Conservation (phyloP, 2,329 filamentous ascomycete genomes). For the Hymenoscyphus infarciens region DNA sequence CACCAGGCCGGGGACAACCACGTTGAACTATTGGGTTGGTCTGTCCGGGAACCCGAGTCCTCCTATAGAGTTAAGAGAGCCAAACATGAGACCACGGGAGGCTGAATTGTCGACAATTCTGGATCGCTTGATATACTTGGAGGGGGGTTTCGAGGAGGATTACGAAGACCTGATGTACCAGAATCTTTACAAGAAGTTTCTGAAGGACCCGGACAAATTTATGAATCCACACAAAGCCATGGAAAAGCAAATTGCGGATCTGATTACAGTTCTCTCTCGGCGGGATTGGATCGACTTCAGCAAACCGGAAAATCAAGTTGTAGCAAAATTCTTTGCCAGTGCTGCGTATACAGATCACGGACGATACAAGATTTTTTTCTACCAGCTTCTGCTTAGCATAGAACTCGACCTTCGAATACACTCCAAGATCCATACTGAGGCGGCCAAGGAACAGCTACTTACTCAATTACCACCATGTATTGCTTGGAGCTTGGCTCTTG, state of each 20-base stretch:
- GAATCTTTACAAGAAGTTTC: constrained; percentile 63
- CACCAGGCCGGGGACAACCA: constrained; percentile 63
- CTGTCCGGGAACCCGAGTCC: constrained; percentile 55
- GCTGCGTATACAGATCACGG: constrained; percentile 50
- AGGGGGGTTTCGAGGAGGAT: constrained; percentile 53
- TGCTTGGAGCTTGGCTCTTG: constrained; percentile 70
- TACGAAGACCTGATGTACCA: constrained; percentile 56
- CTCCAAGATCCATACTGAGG: constrained; percentile 56
- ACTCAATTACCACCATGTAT: constrained; percentile 65
- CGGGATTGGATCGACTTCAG: constrained; percentile 73
- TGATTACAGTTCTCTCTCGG: constrained; percentile 66
- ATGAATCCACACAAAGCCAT: constrained; percentile 59
- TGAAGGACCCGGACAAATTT: constrained; percentile 63
- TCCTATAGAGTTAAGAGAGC: constrained; percentile 54
- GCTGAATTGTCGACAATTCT: constrained; percentile 56
- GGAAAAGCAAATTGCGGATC: constrained; percentile 68
- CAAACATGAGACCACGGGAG: constrained; percentile 56
- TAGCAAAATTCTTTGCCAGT: constrained; percentile 69
- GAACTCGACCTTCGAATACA: constrained; percentile 70
- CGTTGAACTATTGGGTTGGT: constrained; percentile 65
- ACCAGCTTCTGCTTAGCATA: constrained; percentile 70
- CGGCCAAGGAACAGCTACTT: constrained; percentile 62
- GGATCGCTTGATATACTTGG: constrained; percentile 56
- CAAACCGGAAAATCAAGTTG: constrained; percentile 65
- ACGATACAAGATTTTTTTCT: constrained; percentile 64